Evolutionary conservation across 2,329 filamentous ascomycete species (phyloP), one percentile per base, ranked within the genome.

Genomic region (Claviceps arundinis): DNA sequence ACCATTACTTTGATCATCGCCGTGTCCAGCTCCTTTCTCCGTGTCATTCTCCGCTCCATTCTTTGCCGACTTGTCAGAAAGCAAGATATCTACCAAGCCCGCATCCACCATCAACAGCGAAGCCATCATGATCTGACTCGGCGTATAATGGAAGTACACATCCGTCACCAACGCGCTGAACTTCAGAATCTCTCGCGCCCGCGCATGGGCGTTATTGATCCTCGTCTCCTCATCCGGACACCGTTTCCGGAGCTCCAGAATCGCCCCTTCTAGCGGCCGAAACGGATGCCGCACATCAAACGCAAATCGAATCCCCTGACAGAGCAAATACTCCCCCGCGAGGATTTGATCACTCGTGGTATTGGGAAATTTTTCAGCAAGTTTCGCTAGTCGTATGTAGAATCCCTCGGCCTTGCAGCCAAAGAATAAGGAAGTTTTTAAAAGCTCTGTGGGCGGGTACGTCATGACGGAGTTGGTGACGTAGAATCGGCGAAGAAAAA

Each of bases 141-240:
- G 93, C 0, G 91, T 91, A 70, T 87, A 97, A 67, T 95, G 85
- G 69, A 97, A 96, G 70, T 97, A 97, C n/a, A 81, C 89, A 61
- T 98, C 93, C 26, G 91, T 95, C 55, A 96, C 77, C 49, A 95
- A 73, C 0, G 89, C 87, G 53, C 87, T 86, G 51, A 82, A 85
- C 63, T 88, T 88, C 51, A 94, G 78, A 47, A 88, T 75, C 19
- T 83, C 80, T 43, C 86, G 78, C 0, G 90, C 86, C 50, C 76
- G 77, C n/a, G 74, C 73, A 63, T 95, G 89, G 0, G 88, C 88
- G 11, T 74, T 73, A 48, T 69, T 70, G 34, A 81, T 69, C 26
- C 75, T 70, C 9, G 65, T 60, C 48, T 74, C 74, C 49, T 82
- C 77, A 1, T 83, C 80, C 24, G 82, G 78, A 0, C 80, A 76